Base-by-base conservation (phyloP, 495 filamentous ascomycete species). In the Chlorociboria aeruginascens region DNA sequence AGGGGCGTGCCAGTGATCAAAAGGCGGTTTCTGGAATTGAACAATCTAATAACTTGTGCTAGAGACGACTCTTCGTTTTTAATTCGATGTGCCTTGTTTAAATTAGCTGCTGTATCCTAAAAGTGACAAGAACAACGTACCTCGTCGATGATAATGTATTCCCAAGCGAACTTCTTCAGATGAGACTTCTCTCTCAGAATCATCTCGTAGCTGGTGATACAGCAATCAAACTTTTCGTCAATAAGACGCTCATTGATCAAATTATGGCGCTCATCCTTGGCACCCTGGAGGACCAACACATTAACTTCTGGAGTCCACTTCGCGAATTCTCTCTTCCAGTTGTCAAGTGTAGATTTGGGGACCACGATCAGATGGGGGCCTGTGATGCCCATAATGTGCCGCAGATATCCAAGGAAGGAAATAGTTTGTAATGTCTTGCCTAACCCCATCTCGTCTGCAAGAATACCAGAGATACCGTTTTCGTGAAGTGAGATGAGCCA, bases 101-200 rank as follows among this genome's bases (percentile, higher is more conserved):
- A 55, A 16, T 54, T 38, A 54, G 48, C 12, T 32, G 20, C 13
- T 30, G 28, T 11, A 9, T 9, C 32, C 30, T 14, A 41, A n/a
- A 16, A 16, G 10, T 16, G 10, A 25, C 33, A 12, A 16, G 13
- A 9, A 10, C 28, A 49, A 30, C 43, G 40, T 53, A 55, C 56
- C 61, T 99, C 93, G 59, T 99, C 93, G 46, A 99, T 95, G 62
- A 99, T 95, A 65, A 99, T 97, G 62, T 99, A 99, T 62, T 99
- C 92, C 93, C 93, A 99, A 0, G 93, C 88, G 60, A 97, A 93
- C 63, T 97, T 97, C 69, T 93, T 93, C 39, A 99, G 66, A 58
- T 95, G 87, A 0, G 86, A 72, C 67, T 99, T 97, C 61, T 99
- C 93, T 36, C 92, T 79, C 2, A 99, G 73, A 49, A 99, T 84